A percentile compares a stretch with the other conserved stretches of the same genome.
These are phyloP conservation scores for Termitomyces sp. DNA, from an alignment of 768 basidiomycete species.

Conservation along the genomic window DNA sequence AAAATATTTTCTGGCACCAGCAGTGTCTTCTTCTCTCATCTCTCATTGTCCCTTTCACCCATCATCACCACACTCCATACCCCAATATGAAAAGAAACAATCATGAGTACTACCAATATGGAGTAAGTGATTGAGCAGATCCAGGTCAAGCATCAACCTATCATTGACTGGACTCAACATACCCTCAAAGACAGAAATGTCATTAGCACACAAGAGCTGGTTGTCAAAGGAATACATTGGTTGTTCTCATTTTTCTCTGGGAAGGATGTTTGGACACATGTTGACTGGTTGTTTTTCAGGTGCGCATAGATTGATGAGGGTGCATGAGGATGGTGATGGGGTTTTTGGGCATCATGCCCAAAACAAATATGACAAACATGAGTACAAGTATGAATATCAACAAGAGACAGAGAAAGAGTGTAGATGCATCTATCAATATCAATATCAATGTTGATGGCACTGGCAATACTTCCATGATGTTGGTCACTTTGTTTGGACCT, in stretches of 20 bases:
- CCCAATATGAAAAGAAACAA: slow-evolving; percentile 15
- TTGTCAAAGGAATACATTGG: slow-evolving; percentile 85
- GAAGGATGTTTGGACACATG: too few relatives aligned
- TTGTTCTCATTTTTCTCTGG: neutral
- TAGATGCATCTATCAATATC: too few relatives aligned
- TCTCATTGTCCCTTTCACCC: slow-evolving; percentile 13
- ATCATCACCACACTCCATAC: slow-evolving; percentile 8
- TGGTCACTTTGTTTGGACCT: too few relatives aligned
- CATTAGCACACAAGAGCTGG: slow-evolving; percentile 91
- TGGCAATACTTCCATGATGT: too few relatives aligned
- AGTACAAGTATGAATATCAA: too few relatives aligned
- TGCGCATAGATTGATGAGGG: neutral
- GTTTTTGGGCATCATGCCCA: too few relatives aligned
- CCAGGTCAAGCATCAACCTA: slow-evolving; percentile 45
- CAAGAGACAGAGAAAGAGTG: too few relatives aligned
- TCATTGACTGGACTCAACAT: slow-evolving; percentile 91
- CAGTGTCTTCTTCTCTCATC: slow-evolving; percentile 7
- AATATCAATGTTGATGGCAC: too few relatives aligned
- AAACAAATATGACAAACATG: too few relatives aligned
- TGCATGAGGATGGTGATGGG: too few relatives aligned
- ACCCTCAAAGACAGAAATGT: slow-evolving; percentile 88
- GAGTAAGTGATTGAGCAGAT: slow-evolving; percentile 70
- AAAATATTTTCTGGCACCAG: too few relatives aligned
- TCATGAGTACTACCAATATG: slow-evolving; percentile 48
- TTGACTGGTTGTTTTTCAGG: neutral